Conservation (phyloP, 2,329 filamentous ascomycete genomes). For the Alternaria consortialis region DNA sequence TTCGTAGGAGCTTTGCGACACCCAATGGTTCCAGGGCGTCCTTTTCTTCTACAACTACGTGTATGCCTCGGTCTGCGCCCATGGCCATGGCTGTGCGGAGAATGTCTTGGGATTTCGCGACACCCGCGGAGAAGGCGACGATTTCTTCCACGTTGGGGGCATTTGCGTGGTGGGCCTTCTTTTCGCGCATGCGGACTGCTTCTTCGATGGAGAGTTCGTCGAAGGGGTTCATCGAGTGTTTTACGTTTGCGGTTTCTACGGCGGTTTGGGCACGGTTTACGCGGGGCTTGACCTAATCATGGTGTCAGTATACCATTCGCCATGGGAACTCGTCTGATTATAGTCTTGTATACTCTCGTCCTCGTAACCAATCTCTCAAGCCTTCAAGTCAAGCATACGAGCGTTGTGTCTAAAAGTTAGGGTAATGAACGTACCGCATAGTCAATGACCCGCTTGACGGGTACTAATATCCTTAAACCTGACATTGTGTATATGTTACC, state of each 20-base stretch:
- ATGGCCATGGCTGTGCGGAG: conserved; percentile 98
- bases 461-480: conserved; percentile 63
- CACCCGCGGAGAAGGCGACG: conserved; percentile 85
- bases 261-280: conserved; percentile 79
- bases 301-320: background rate
- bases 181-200: conserved; percentile 91
- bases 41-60: conserved; percentile 66
- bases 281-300: conserved; percentile 70
- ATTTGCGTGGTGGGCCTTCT: conserved; percentile 59
- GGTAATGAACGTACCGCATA: conserved; percentile 58
- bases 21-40: conserved; percentile 87
- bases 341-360: background rate
- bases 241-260: conserved; percentile 91
- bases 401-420: background rate
- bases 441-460: conserved; percentile 67
- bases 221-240: conserved; percentile 99
- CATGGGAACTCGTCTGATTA: background rate
- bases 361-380: background rate
- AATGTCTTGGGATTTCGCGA: conserved; percentile 85
- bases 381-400: background rate
- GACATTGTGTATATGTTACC: conserved; percentile 48
- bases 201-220: conserved; percentile 98
- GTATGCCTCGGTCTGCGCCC: conserved; percentile 91
- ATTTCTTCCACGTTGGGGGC: conserved; percentile 78
- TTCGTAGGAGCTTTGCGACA: conserved; percentile 88